Conservation (phyloP, 2,329 filamentous ascomycete species). For the Fusarium praegraminearum region DNA sequence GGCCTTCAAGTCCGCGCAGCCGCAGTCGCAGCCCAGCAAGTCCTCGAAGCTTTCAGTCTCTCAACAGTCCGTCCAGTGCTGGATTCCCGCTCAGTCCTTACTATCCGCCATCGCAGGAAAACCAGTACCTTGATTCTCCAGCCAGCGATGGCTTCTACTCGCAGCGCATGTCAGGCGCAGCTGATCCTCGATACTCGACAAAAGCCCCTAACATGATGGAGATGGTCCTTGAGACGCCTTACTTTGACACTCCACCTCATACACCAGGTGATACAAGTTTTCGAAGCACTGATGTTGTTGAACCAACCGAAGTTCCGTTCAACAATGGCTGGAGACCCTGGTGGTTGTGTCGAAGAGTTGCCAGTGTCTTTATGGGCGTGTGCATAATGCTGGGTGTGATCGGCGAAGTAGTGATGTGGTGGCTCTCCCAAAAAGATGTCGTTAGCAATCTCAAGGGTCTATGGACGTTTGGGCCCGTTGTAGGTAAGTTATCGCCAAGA, state of each 20-base stretch:
- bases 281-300: slow-evolving; percentile 21
- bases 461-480: slow-evolving; percentile 48
- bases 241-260: slow-evolving; percentile 42
- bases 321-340: slow-evolving; percentile 46
- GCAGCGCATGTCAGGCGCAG: slow-evolving; percentile 16
- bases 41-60: slow-evolving; percentile 30
- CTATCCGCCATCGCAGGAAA: slow-evolving; percentile 35
- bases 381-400: slow-evolving; percentile 41
- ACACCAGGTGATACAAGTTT: slow-evolving; percentile 30
- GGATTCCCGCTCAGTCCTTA: slow-evolving; percentile 40
- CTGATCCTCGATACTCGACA: slow-evolving; percentile 17
- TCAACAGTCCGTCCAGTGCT: slow-evolving; percentile 33
- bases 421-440: slow-evolving; percentile 38
- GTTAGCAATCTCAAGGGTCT: slow-evolving; percentile 37
- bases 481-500: slow-evolving; percentile 43
- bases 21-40: slow-evolving; percentile 24
- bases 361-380: slow-evolving; percentile 36
- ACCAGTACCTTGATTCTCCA: slow-evolving; percentile 35
- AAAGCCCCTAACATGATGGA: slow-evolving; percentile 36
- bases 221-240: slow-evolving; percentile 41
- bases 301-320: slow-evolving; percentile 38
- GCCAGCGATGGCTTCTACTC: slow-evolving; percentile 40
- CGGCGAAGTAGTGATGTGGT: slow-evolving; percentile 44
- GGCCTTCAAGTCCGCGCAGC: slow-evolving; percentile 33
- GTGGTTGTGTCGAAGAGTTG: slow-evolving; percentile 42